phyloP scores from a whole-genome alignment of 768 basidiomycete species.

The Rhodocollybia butyracea region DNA sequence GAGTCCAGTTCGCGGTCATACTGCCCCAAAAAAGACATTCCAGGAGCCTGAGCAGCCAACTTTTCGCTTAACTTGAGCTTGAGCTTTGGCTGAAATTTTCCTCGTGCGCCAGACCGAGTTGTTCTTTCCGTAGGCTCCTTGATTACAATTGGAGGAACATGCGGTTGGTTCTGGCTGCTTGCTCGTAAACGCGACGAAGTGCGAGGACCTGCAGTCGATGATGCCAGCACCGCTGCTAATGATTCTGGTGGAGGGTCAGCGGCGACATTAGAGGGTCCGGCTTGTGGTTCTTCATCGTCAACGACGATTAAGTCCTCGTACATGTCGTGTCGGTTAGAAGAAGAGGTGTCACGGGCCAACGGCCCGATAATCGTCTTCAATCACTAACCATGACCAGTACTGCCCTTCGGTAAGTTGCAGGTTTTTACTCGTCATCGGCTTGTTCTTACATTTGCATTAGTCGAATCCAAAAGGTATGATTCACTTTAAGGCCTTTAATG shows the following conservation, averaged over 20 bases:
- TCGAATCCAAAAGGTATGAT: conserved; percentile 73
- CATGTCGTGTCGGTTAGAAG: too few relatives aligned
- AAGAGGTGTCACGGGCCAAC: too few relatives aligned
- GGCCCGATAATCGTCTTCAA: neutral
- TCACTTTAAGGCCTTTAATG: neutral
- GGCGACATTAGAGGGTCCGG: neutral
- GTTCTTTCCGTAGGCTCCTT: conserved; percentile 38
- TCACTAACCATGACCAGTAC: conserved; percentile 26
- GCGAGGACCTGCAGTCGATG: neutral
- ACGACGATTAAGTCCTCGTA: conserved; percentile 7
- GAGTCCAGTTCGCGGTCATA: conserved; percentile 96
- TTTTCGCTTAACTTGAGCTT: conserved; percentile 88
- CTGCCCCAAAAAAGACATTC: conserved; percentile 84
- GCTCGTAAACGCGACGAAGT: conserved; percentile 6
- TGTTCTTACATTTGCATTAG: conserved; percentile 27
- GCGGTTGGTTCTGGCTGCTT: neutral
- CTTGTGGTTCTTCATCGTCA: conserved; percentile 7
- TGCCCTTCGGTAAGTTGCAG: conserved; percentile 35
- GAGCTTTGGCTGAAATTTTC: conserved; percentile 67
- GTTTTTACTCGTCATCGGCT: neutral
- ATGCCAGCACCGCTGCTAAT: neutral
- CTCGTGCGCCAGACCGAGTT: conserved; percentile 54
- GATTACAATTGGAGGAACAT: neutral
- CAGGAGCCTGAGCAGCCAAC: conserved; percentile 74
- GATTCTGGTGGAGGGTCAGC: neutral